Evolutionary conservation across 2,329 filamentous ascomycete species (phyloP), one percentile per base, ranked within the genome.

Genomic region (Diaporthe helianthi): DNA sequence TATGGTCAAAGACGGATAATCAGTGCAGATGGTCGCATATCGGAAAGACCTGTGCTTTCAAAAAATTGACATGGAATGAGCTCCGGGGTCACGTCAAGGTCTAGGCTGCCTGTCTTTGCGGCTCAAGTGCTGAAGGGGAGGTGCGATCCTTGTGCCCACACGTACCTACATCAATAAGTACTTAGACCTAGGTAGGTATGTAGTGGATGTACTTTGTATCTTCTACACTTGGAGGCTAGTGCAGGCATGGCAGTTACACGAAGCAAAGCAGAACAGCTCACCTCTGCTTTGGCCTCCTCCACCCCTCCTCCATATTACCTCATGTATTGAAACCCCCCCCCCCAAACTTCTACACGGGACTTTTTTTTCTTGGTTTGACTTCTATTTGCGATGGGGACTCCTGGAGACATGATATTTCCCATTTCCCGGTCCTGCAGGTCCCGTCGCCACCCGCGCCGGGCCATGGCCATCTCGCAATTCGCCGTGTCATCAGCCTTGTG

Each of bases 121-220:
- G 58, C 58, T 63, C 58, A 63, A 63, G n/a, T 63, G 29, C 7
- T 22, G 15, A 36, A 19, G 44, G 44, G 41, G 58, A 63, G 44
- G 58, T 24, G 58, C 44, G 58, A 63, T 63, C 58, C 58, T 63
- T 63, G 58, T 63, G 29, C 58, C 58, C 44, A 63, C 58, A n/a
- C n/a, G n/a, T n/a, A n/a, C n/a, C n/a, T n/a, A n/a, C n/a, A n/a
- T n/a, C n/a, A n/a, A n/a, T n/a, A n/a, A n/a, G n/a, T n/a, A n/a
- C n/a, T n/a, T n/a, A n/a, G n/a, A n/a, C n/a, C 12, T 41, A 41
- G n/a, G 24, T 44, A 60, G 36, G 15, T 33, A 33, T 7, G 31
- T 13, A 17, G 36, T 38, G 36, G 12, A 17, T 38, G 36, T 38
- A 38, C 36, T 38, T 44, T 60, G 55, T 60, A 31, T 47, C 55